A percentile compares a stretch with the other conserved stretches of the same genome.
Conservation (phyloP, 257 asterid genomes). For the Solanum appendiculatum region DNA sequence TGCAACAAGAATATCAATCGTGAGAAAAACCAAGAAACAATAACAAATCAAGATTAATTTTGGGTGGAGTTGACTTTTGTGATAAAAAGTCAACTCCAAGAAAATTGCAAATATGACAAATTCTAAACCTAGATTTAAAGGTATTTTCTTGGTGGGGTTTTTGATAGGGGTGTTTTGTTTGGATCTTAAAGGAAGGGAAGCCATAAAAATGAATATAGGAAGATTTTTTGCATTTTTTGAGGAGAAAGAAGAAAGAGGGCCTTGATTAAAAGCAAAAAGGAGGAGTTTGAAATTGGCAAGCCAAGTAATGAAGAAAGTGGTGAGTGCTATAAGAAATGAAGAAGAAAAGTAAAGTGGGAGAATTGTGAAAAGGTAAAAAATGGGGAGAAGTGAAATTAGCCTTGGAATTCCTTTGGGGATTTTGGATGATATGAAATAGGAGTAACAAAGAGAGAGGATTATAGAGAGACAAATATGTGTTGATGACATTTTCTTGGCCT, state of each 20-base stretch:
- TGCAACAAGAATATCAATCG: slow-evolving; percentile 15
- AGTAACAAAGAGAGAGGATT: slow-evolving; percentile 19
- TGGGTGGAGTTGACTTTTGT: slow-evolving; percentile 15
- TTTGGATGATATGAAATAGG: slow-evolving; percentile 31
- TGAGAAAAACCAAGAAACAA: neutral
- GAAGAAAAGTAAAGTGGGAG: slow-evolving; percentile 31
- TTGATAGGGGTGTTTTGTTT: neutral
- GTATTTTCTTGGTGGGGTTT: slow-evolving; percentile 1
- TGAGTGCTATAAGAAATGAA: slow-evolving; percentile 8
- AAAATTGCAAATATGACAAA: neutral
- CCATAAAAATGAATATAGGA: slow-evolving; percentile 39
- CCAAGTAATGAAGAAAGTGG: slow-evolving; percentile 60
- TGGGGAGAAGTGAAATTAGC: slow-evolving; percentile 12
- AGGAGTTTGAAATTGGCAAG: slow-evolving; percentile 71
- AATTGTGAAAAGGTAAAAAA: slow-evolving; percentile 3
- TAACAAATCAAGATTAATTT: slow-evolving; percentile 1
- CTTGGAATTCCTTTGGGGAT: slow-evolving; percentile 19
- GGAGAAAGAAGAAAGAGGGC: slow-evolving; percentile 27
- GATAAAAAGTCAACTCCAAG: neutral
- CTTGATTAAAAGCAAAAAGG: slow-evolving; percentile 43
- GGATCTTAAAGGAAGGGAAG: slow-evolving; percentile 51
- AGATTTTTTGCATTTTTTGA: slow-evolving; percentile 6
- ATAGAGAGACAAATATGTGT: slow-evolving; percentile 31
- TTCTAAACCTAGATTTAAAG: neutral
- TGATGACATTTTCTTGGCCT: neutral